Conservation (phyloP, 306 rosid genomes). For the Fragaria nilgerrensis region DNA sequence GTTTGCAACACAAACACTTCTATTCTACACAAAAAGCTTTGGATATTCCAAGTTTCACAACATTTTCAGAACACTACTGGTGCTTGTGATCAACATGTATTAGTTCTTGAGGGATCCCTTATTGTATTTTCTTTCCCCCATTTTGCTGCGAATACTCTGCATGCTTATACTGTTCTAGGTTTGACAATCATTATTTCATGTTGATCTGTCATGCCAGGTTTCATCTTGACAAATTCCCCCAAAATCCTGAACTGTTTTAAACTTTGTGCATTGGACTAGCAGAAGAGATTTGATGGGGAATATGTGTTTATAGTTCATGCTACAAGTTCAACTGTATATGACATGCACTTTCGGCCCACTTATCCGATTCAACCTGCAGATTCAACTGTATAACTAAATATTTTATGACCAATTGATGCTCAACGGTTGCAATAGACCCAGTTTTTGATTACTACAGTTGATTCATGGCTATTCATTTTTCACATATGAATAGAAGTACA, state of each 20-base stretch:
- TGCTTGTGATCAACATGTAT: background rate
- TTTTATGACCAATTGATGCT: background rate
- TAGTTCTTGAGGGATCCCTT: background rate
- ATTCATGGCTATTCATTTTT: slow-evolving; percentile 6
- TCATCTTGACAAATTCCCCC: background rate
- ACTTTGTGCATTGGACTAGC: background rate
- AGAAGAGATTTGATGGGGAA: slow-evolving; percentile 15
- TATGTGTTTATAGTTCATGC: slow-evolving; percentile 19
- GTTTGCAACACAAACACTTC: background rate
- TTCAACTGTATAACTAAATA: background rate
- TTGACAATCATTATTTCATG: background rate
- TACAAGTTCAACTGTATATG: slow-evolving; percentile 25
- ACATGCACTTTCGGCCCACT: slow-evolving; percentile 17
- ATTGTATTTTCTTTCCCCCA: background rate
- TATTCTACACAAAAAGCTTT: background rate
- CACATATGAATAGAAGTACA: slow-evolving; percentile 10
- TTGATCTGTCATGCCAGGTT: background rate
- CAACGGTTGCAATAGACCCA: slow-evolving; percentile 1
- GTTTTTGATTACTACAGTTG: slow-evolving; percentile 1
- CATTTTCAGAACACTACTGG: background rate
- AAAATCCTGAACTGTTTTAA: background rate
- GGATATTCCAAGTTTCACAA: background rate
- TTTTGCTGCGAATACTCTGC: background rate
- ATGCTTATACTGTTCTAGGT: background rate
- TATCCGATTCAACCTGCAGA: slow-evolving; percentile 3